These are phyloP conservation scores for Lecanicillium sp. DNA, from an alignment of 2,329 filamentous ascomycete species.

Conservation along the genomic window DNA sequence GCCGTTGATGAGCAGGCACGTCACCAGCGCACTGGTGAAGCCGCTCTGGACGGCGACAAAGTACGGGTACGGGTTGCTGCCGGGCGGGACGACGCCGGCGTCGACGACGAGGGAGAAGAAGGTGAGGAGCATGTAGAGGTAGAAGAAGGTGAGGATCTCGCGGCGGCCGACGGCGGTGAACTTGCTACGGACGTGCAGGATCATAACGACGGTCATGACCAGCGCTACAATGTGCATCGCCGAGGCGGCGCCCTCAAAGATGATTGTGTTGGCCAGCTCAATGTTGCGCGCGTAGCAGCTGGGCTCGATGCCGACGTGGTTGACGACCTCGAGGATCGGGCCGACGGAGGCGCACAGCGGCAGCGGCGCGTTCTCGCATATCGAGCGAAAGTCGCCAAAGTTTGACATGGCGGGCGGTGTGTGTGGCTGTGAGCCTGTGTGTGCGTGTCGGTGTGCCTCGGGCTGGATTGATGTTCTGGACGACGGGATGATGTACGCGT, in stretches of 20 bases:
- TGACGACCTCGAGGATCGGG: conserved; percentile 58
- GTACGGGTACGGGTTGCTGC: conserved; percentile 75
- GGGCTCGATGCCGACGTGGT: conserved; percentile 71
- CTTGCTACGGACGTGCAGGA: conserved; percentile 85
- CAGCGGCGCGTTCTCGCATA: conserved; percentile 79
- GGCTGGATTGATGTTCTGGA: no score
- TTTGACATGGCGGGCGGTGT: conserved; percentile 53
- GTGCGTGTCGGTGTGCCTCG: background rate
- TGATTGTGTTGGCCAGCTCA: conserved; percentile 95
- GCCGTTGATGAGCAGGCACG: conserved; percentile 88
- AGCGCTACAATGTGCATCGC: conserved; percentile 89
- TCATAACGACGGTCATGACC: conserved; percentile 93
- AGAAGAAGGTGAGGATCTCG: conserved; percentile 85
- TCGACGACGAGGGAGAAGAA: conserved; percentile 86
- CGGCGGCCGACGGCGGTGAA: conserved; percentile 87
- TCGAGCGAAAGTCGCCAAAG: conserved; percentile 82
- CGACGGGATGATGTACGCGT: no score
- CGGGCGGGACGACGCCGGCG: conserved; percentile 82
- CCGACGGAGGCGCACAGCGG: conserved; percentile 85
- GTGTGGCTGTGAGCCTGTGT: background rate
- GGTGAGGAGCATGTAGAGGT: conserved; percentile 87
- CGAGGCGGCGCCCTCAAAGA: conserved; percentile 86
- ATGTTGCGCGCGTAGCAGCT: conserved; percentile 92
- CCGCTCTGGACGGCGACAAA: conserved; percentile 86
- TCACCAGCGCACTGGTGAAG: conserved; percentile 75